Evolutionary conservation across 805 yeast species (phyloP).

Genomic region (Candida takata): DNA sequence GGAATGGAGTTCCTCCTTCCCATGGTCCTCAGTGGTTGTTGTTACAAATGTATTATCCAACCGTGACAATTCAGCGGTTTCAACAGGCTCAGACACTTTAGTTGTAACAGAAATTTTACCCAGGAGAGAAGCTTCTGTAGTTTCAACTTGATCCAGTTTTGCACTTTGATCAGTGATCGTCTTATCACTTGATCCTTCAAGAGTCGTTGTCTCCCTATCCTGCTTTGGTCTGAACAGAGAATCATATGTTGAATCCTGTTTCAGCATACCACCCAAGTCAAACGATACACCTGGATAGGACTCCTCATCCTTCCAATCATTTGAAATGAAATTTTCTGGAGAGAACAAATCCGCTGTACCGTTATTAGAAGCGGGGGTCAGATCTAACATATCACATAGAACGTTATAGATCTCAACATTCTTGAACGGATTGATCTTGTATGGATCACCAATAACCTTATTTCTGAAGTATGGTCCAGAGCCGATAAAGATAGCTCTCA

Average conservation of each 20-base stretch:
- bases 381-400: constrained; percentile 55
- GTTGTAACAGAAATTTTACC: background rate
- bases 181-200: constrained; percentile 4
- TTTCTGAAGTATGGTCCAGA: constrained; percentile 68
- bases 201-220: constrained; percentile 12
- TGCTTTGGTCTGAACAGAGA: constrained; percentile 23
- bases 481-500: constrained; percentile 79
- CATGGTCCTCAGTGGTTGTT: background rate
- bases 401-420: constrained; percentile 72
- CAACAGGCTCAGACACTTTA: background rate
- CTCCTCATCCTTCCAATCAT: constrained; percentile 40
- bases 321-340: constrained; percentile 26
- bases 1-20: too few relatives aligned
- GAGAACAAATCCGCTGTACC: constrained; percentile 36
- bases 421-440: constrained; percentile 50
- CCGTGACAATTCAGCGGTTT: background rate
- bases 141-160: too few relatives aligned
- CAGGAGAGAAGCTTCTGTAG: too few relatives aligned
- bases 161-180: too few relatives aligned
- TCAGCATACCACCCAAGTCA: constrained; percentile 33
- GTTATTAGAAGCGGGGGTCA: constrained; percentile 50
- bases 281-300: constrained; percentile 47
- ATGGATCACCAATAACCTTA: constrained; percentile 11
- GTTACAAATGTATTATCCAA: background rate
- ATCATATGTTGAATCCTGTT: constrained; percentile 48